A percentile compares a stretch with the other conserved stretches of the same genome.
These are phyloP conservation scores for Phallus indusiatus DNA, from an alignment of 768 basidiomycete genomes.

Conservation along the genomic window DNA sequence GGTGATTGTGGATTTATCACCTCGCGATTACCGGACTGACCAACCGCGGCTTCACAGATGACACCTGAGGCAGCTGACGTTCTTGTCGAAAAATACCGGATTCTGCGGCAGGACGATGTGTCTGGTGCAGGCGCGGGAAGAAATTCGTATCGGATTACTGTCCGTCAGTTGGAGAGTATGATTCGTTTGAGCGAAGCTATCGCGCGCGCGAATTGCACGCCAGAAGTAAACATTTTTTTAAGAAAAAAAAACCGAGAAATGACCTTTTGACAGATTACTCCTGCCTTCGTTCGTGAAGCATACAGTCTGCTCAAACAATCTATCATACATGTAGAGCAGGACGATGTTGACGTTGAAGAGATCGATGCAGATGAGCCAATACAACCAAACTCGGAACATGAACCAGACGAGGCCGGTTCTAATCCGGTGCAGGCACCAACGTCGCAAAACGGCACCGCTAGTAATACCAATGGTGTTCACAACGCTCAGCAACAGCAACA, in stretches of 20 bases:
- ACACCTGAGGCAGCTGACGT: constrained; percentile 89
- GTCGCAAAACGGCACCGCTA: constrained; percentile 21
- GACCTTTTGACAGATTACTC: constrained; percentile 57
- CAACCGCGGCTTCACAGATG: constrained; percentile 42
- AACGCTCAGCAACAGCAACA: constrained; percentile 7
- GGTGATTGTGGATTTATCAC: constrained; percentile 33
- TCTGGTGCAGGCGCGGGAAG: constrained; percentile 57
- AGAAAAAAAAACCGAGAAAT: no score
- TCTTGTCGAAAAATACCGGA: constrained; percentile 91
- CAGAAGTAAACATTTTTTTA: constrained; percentile 48
- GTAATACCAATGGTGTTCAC: constrained; percentile 5
- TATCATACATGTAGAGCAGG: constrained; percentile 98
- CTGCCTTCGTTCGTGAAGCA: constrained; percentile 91
- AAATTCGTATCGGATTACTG: constrained; percentile 95
- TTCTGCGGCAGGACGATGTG: constrained; percentile 86
- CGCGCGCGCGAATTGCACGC: constrained; percentile 90
- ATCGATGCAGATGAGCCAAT: constrained; percentile 20
- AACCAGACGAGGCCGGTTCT: constrained; percentile 36
- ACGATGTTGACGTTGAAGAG: constrained; percentile 96
- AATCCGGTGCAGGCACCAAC: constrained; percentile 21
- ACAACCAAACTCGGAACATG: constrained; percentile 43
- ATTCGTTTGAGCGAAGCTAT: constrained; percentile 96
- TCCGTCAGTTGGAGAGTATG: constrained; percentile 97
- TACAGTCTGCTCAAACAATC: constrained; percentile 90
- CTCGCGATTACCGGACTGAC: neutral